Evolutionary conservation across 306 rosid genomes (phyloP).

Genomic region (Datisca glomerata): DNA sequence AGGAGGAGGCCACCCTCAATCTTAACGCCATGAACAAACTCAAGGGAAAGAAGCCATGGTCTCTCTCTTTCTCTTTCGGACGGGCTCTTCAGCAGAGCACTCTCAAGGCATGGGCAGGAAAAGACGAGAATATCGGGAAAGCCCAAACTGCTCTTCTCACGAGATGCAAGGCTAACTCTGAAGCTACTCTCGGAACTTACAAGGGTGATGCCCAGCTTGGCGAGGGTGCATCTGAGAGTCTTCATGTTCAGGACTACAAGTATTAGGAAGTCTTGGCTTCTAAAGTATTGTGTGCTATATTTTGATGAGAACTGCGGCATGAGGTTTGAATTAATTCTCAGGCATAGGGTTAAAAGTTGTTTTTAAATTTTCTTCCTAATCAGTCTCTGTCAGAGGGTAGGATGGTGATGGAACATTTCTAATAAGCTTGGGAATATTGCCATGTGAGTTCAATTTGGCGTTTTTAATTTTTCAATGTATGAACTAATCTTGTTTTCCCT

Average conservation of each 20-base stretch:
- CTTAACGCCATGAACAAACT: conserved; percentile 65
- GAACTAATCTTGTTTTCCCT: neutral
- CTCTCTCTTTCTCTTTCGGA: conserved; percentile 66
- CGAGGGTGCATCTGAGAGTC: conserved; percentile 61
- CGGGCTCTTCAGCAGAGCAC: conserved; percentile 77
- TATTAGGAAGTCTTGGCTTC: conserved; percentile 13
- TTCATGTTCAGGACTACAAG: conserved; percentile 51
- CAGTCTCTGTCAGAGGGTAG: neutral
- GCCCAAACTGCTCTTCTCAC: conserved; percentile 52
- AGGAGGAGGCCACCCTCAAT: conserved; percentile 69
- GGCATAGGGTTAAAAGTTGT: neutral
- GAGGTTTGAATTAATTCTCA: no score
- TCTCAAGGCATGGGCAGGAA: conserved; percentile 68
- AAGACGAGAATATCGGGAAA: conserved; percentile 35
- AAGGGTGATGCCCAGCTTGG: conserved; percentile 43
- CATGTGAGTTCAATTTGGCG: neutral
- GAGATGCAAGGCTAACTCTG: conserved; percentile 64
- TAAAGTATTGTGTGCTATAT: neutral
- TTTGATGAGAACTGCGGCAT: conserved; percentile 1
- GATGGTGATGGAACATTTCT: neutral
- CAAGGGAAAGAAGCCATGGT: conserved; percentile 74
- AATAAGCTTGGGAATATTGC: neutral
- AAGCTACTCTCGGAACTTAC: conserved; percentile 67
- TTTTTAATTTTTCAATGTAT: neutral
- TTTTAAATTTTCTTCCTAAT: neutral